Evolutionary conservation across 2,329 filamentous ascomycete species (phyloP), one percentile per base, ranked within the genome.

Genomic region (Huntiella omanensis): DNA sequence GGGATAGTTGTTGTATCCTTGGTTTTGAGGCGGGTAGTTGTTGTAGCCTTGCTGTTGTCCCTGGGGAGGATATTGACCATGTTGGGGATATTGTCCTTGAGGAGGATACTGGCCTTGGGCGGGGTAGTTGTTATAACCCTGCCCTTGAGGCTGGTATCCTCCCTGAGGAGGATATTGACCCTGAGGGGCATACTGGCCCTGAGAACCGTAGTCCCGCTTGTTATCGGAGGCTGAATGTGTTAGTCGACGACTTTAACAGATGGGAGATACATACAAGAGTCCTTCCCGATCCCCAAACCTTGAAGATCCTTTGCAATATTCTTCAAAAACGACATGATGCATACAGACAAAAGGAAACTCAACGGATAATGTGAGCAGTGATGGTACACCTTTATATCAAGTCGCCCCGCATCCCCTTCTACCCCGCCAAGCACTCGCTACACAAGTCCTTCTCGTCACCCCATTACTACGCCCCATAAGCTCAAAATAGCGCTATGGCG

Each of bases 301-400:
- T 71, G 66, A 37, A 67, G 61, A 52, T 64, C 58, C 53, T 63
- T 58, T 49, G 60, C 57, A 41, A 66, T 53, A 53, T 64, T 64
- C 51, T 62, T 62, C 55, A 66, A 61, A 54, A 66, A 66, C 33
- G 64, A 66, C 64, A 67, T 67, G 51, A 45, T 58, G 54, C 22
- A 40, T 40, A 16, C 11, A 40, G 16, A 28, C 22, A 28, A 28
- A 19, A 19, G 17, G 22, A 28, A 28, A 28, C 22, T 10, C 22
- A 28, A 28, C 22, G 7, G 7, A 10, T 7, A 28, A 28, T 28
- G 6, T 28, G 2, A 28, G 22, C 22, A 28, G 22, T 7, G 22
- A 28, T 10, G 8, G 22, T 28, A 28, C 22, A 10, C 22, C 22
- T 28, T 28, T 28, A 28, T 28, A 28, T 28, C 22, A 28, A 28